A percentile compares a stretch with the other conserved stretches of the same genome.
Evolutionary conservation across 176 grass and related monocot species (phyloP).

Genomic region (Carex kokanica): DNA sequence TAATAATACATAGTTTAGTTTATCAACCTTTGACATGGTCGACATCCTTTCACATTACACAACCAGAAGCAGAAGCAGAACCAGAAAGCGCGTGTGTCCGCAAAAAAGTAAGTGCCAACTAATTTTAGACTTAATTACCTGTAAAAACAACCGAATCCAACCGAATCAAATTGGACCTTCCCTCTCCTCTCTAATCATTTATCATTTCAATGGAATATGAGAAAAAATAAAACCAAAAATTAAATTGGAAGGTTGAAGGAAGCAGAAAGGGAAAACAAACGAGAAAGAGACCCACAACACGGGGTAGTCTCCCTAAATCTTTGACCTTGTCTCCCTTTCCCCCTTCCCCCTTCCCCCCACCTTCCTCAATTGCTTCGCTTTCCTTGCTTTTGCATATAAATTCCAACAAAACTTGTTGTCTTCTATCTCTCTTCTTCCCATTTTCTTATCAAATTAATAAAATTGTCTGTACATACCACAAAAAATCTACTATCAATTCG

Average conservation of each 20-base stretch:
- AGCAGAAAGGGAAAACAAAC: neutral
- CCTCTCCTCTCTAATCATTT: neutral
- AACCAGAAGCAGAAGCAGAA: no score
- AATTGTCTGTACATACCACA: neutral
- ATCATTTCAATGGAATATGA: neutral
- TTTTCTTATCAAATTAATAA: neutral
- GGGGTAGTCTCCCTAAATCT: constrained; percentile 20
- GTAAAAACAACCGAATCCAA: constrained; percentile 11
- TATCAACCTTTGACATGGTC: neutral
- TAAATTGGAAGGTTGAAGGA: constrained; percentile 4
- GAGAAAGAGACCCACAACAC: constrained; percentile 21
- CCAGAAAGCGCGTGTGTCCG: neutral
- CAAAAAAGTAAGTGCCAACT: neutral
- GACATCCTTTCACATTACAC: neutral
- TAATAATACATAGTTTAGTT: neutral
- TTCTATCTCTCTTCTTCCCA: neutral
- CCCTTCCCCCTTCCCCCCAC: constrained; percentile 26
- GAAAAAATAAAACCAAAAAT: no score
- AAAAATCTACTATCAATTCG: neutral
- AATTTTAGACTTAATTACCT: constrained; percentile 16
- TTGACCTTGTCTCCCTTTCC: constrained; percentile 21
- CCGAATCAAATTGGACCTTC: neutral
- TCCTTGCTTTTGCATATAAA: constrained; percentile 17
- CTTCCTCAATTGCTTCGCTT: constrained; percentile 16
- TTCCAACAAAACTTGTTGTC: neutral